These are phyloP conservation scores for Funneliformis geosporum DNA, from an alignment of 192 early-diverging fungal genomes.

Conservation along the genomic window DNA sequence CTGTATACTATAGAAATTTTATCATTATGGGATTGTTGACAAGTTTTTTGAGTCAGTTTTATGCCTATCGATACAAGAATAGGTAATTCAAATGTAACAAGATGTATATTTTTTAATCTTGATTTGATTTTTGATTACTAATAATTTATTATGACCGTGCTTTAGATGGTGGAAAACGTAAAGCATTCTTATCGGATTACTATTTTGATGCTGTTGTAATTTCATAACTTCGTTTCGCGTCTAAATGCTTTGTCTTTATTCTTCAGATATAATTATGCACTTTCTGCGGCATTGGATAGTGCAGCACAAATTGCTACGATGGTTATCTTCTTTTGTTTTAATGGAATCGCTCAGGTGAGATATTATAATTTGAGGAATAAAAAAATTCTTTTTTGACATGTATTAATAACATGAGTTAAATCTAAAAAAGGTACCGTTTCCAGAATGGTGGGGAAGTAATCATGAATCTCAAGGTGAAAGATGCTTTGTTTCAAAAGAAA, in stretches of 20 bases:
- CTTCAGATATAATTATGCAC: slow-evolving; percentile 63
- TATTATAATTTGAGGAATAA: no score
- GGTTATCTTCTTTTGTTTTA: slow-evolving; percentile 53
- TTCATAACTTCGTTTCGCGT: background rate
- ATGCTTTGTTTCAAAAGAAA: background rate
- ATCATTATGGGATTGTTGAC: background rate
- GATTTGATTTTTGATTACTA: no score
- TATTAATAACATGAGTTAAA: background rate
- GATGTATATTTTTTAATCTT: no score
- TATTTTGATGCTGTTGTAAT: background rate
- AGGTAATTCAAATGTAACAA: background rate
- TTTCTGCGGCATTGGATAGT: slow-evolving; percentile 64
- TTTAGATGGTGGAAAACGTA: background rate
- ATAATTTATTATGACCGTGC: no score
- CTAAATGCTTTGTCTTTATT: background rate
- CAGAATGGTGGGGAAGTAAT: slow-evolving; percentile 25
- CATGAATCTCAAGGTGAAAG: slow-evolving; percentile 1
- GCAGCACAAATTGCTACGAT: slow-evolving; percentile 50
- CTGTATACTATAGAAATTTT: slow-evolving; percentile 15
- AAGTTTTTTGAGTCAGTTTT: slow-evolving; percentile 16
- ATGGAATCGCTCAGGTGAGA: slow-evolving; percentile 43
- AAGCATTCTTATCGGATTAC: background rate
- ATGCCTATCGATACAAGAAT: slow-evolving; percentile 5
- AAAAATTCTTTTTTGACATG: background rate
- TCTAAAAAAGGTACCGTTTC: background rate